Percentiles rank a stretch among this genome's conserved stretches.
These are phyloP conservation scores for Collariella sp. DNA, from an alignment of 495 filamentous ascomycete species.

Conservation along the genomic window DNA sequence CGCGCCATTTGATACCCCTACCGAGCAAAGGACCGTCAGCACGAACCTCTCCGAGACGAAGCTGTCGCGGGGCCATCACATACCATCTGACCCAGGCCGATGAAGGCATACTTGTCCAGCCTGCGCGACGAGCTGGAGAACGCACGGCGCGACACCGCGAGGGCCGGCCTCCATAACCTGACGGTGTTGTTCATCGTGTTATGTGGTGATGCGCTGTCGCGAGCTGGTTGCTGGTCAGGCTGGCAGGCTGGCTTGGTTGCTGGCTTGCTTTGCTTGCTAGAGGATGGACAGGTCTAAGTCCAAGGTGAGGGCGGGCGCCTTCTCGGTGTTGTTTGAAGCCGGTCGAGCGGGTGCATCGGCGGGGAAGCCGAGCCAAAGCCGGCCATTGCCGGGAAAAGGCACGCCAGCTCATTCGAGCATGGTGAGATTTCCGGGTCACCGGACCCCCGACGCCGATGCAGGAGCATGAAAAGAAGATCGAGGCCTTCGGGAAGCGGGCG, in stretches of 20 bases:
- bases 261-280: background rate
- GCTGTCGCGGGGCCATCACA: constrained; percentile 15
- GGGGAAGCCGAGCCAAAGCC: constrained; percentile 19
- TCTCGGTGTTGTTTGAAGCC: constrained; percentile 3
- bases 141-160: constrained; percentile 31
- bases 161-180: constrained; percentile 22
- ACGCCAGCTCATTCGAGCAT: constrained; percentile 12
- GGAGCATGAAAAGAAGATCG: background rate
- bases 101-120: constrained; percentile 68
- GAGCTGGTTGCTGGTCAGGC: background rate
- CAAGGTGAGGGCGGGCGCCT: background rate
- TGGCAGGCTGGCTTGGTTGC: background rate
- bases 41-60: background rate
- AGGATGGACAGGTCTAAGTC: background rate
- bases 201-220: background rate
- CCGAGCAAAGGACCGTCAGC: background rate
- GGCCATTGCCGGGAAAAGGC: constrained; percentile 28
- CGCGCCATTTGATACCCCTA: constrained; percentile 80
- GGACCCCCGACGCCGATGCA: background rate
- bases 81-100: constrained; percentile 85
- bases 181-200: constrained; percentile 27
- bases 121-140: constrained; percentile 50
- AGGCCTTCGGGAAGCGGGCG: constrained; percentile 1
- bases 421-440: constrained; percentile 7
- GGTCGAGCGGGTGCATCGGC: constrained; percentile 4